Evolutionary conservation across 495 filamentous ascomycete species (phyloP), one percentile per base, ranked within the genome.

Genomic region (Hypomontagnella submonticulosa): DNA sequence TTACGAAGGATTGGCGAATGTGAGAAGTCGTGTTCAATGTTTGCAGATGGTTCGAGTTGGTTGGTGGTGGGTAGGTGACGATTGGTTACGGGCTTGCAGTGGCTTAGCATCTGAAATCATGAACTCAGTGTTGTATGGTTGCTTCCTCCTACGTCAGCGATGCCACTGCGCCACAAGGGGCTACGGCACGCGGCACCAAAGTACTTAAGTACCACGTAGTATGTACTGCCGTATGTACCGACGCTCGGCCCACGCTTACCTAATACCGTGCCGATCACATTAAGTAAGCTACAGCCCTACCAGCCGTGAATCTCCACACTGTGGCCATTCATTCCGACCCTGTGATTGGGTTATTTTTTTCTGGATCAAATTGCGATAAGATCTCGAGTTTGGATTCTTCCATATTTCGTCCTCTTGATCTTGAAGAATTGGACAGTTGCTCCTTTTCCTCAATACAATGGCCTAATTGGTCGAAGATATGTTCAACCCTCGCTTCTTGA

Each of bases 401-500:
- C 23, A 27, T 6, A 6, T 3, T 27, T 42, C 32, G 9, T 13
- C n/a, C 11, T 8, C 46, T 23, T 44, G 44, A 32, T 57, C 19
- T 33, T 57, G 23, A 27, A 2, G 6, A 27, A 27, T 2, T 27
- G 3, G 23, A 27, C 23, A 27, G 23, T 27, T 6, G 23, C 23
- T 27, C 23, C 2, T 19, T 36, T 42, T 42, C 23, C 6, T 38
- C 32, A 10, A 30, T 49, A 34, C 7, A 5, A 37, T 52, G 27
- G 23, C 41, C 7, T 20, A 30, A 43, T 12, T 34, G n/a, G 32
- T 38, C 32, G 32, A 57, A 51, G 37, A 36, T 12, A 43, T 75
- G 72, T 64, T 70, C 6, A 41, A 71, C 32, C 66, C 72, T 20
- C 79, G 75, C 9, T 60, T 85, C 75, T 57, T 90, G 76, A 53